Evolutionary conservation across 2,329 filamentous ascomycete genomes (phyloP).

Genomic region (Daldinia eschscholtzii): DNA sequence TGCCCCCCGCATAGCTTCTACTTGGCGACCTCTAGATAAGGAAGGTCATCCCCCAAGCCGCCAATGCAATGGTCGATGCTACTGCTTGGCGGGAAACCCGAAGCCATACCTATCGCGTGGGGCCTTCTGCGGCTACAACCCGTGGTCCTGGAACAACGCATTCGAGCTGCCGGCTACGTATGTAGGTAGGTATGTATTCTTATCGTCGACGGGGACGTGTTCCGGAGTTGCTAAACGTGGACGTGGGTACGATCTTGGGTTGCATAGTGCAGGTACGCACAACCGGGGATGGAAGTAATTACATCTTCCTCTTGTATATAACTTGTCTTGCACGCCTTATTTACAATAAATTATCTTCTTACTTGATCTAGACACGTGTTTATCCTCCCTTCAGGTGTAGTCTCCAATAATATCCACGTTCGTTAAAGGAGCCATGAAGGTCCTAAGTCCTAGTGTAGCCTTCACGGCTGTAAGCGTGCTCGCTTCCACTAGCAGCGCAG

Average conservation of each 20-base stretch:
- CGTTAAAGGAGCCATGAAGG: conserved; percentile 39
- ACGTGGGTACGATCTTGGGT: conserved; percentile 17
- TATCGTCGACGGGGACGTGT: conserved; percentile 17
- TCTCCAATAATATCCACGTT: not conserved
- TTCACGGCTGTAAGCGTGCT: conserved; percentile 42
- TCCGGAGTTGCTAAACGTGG: conserved; percentile 16
- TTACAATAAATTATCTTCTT: conserved; percentile 5
- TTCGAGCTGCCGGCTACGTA: not conserved
- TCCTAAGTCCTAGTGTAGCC: conserved; percentile 32
- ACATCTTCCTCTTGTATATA: not conserved
- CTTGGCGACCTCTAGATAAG: conserved; percentile 37
- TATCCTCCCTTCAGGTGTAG: conserved; percentile 3
- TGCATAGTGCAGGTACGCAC: not conserved
- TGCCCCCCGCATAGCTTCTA: conserved; percentile 20
- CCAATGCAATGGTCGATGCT: conserved; percentile 15
- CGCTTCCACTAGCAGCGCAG: conserved; percentile 42
- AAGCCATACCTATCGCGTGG: conserved; percentile 29
- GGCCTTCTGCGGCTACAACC: conserved; percentile 6
- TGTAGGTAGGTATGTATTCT: conserved; percentile 2
- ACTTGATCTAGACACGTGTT: not conserved
- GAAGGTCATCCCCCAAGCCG: conserved; percentile 23
- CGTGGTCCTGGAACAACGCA: conserved; percentile 24
- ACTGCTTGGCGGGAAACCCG: conserved; percentile 33
- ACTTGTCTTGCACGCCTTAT: not conserved
- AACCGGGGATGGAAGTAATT: conserved; percentile 2